These are phyloP conservation scores for Bruguiera hainesii DNA, from an alignment of 441 rosid genomes.

Conservation along the genomic window DNA sequence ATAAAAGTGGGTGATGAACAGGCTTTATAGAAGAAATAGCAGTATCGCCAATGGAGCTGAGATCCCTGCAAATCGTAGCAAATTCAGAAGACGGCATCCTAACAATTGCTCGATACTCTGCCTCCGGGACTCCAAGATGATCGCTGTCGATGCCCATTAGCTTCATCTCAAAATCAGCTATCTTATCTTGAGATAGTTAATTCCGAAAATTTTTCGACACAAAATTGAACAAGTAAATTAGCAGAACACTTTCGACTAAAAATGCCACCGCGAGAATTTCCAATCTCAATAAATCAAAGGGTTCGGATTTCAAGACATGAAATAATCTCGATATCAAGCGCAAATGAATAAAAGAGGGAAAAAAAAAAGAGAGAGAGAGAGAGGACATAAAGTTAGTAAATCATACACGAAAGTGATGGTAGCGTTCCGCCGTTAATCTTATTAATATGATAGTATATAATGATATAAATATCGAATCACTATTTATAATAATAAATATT, in stretches of 20 bases:
- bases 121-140: slow-evolving; percentile 95
- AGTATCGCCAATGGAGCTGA: slow-evolving; percentile 85
- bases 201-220: too few relatives aligned
- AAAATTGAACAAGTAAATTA: too few relatives aligned
- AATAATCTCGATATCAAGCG: too few relatives aligned
- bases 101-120: slow-evolving; percentile 89
- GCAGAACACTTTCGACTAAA: neutral
- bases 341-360: neutral
- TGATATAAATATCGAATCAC: too few relatives aligned
- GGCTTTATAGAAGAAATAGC: slow-evolving; percentile 33
- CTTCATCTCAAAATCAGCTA: slow-evolving; percentile 93
- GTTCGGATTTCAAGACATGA: too few relatives aligned
- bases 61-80: slow-evolving; percentile 86
- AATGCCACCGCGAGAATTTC: too few relatives aligned
- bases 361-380: neutral
- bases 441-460: too few relatives aligned
- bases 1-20: too few relatives aligned
- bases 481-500: too few relatives aligned
- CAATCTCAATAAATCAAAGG: too few relatives aligned
- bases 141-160: slow-evolving; percentile 97
- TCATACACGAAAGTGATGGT: slow-evolving; percentile 92
- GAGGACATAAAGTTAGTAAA: too few relatives aligned
- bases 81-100: slow-evolving; percentile 92
- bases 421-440: slow-evolving; percentile 47
- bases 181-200: slow-evolving; percentile 65